phyloP scores from a whole-genome alignment of 2,329 filamentous ascomycete genomes.

The Pseudogymnoascus sp. region DNA sequence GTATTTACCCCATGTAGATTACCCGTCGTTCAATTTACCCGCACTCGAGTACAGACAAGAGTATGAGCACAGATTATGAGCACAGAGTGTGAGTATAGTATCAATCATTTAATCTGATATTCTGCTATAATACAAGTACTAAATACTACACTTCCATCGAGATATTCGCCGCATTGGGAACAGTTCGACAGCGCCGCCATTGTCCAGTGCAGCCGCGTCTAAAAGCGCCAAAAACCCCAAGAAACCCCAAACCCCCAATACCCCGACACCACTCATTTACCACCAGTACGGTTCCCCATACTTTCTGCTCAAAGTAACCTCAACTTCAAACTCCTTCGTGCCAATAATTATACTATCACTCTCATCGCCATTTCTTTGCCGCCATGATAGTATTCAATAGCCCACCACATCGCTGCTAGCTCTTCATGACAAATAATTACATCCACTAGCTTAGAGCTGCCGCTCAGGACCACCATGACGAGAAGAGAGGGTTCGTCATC shows the following conservation, averaged over 20 bases:
- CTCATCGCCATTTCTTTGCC: background rate
- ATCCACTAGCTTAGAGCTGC: background rate
- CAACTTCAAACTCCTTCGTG: background rate
- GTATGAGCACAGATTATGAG: background rate
- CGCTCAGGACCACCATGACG: slow-evolving; percentile 1
- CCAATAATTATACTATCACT: background rate
- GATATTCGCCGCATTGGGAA: background rate
- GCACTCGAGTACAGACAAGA: background rate
- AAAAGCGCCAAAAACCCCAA: background rate
- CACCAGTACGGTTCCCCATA: background rate
- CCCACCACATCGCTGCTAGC: background rate
- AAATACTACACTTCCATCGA: background rate
- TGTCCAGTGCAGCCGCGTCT: background rate
- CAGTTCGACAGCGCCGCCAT: background rate
- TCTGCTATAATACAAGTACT: background rate
- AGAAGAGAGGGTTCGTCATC: slow-evolving; percentile 4
- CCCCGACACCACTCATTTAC: background rate
- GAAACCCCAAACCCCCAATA: background rate
- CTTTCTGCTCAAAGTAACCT: background rate
- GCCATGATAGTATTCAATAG: background rate
- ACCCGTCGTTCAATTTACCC: background rate
- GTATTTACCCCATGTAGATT: background rate
- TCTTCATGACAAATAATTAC: slow-evolving; percentile 2
- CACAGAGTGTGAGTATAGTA: background rate
- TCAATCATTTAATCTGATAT: background rate